Conservation (phyloP, 2,329 filamentous ascomycete genomes). For the Fusarium caatingaense region DNA sequence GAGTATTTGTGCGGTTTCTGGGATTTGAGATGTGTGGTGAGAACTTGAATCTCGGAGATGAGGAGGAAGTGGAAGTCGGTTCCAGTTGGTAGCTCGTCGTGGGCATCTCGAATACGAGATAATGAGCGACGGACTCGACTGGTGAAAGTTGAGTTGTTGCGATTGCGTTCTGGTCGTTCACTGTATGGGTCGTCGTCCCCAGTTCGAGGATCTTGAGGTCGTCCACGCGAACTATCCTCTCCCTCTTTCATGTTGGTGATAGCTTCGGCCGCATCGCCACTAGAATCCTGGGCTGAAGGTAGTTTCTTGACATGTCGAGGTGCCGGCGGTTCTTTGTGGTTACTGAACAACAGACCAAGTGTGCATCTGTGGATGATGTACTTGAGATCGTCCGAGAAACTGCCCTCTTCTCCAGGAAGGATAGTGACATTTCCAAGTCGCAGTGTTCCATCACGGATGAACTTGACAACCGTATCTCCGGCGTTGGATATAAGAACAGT, state of each 20-base stretch:
- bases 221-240: constrained; percentile 16
- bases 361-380: constrained; percentile 57
- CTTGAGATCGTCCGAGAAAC: constrained; percentile 60
- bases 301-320: not conserved
- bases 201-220: constrained; percentile 1
- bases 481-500: constrained; percentile 88
- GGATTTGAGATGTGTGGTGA: constrained; percentile 71
- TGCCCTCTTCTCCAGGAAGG: constrained; percentile 67
- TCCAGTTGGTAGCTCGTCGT: constrained; percentile 55
- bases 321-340: constrained; percentile 17
- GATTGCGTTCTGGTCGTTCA: constrained; percentile 35
- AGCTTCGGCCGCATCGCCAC: not conserved
- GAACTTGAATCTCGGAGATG: constrained; percentile 75
- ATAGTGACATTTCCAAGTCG: constrained; percentile 70
- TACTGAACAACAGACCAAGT: constrained; percentile 55
- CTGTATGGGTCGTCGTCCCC: constrained; percentile 1
- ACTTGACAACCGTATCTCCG: constrained; percentile 82
- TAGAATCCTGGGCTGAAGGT: not conserved
- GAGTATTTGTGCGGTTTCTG: constrained; percentile 72
- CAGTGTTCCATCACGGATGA: constrained; percentile 66
- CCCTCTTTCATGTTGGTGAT: constrained; percentile 26
- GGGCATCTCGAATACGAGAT: constrained; percentile 52
- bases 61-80: constrained; percentile 73
- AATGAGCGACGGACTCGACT: constrained; percentile 51
- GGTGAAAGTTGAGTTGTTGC: constrained; percentile 46